Base-by-base conservation (phyloP, 176 grass and related monocot species). In the Bonia amplexicaulis region DNA sequence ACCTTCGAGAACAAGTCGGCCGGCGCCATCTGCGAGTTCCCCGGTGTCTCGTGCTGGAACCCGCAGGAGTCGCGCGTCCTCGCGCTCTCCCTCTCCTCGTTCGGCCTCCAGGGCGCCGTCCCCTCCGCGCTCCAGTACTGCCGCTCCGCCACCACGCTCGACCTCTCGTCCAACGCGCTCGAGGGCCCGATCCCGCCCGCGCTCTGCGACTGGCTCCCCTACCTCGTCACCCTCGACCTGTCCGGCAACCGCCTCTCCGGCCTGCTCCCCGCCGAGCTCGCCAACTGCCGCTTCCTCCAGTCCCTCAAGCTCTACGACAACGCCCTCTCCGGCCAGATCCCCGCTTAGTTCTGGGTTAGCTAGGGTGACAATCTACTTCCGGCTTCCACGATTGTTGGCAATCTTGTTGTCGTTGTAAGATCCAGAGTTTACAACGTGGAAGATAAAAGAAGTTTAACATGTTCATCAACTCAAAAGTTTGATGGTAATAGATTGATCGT, bases 151-250 rank as follows among this genome's bases (percentile, higher is more conserved):
- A 93, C 72, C 54, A 66, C 69, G 25, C 91, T 98, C 85, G 96
- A 95, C 87, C 88, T 98, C 77, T 90, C 91, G 33, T 7, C 0
- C 44, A 98, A 98, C 87, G 73, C 60, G 20, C 82, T 98, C 53
- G 54, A 54, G 0, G 93, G 93, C 0, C 12, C 6, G 1, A 89
- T 95, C 57, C 93, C 88, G 7, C 41, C 93, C 1, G 52, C 85
- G 26, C 87, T 98, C 72, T 95, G 96, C 77, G 89, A 93, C 27
- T 98, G 96, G 96, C 62, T 95, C 33, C 96, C 96, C 2, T 98
- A 48, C 69, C 17, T 98, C 42, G 91, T 94, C 58, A 44, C 0
- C 9, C 89, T 98, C 9, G 96, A 98, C 81, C 90, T 98, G 76
- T 95, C 96, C 63, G 16, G 17, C 51, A 98, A 95, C 85, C 48